Base-by-base conservation (phyloP, 495 filamentous ascomycete species). In the Tuber microsphaerosporum region DNA sequence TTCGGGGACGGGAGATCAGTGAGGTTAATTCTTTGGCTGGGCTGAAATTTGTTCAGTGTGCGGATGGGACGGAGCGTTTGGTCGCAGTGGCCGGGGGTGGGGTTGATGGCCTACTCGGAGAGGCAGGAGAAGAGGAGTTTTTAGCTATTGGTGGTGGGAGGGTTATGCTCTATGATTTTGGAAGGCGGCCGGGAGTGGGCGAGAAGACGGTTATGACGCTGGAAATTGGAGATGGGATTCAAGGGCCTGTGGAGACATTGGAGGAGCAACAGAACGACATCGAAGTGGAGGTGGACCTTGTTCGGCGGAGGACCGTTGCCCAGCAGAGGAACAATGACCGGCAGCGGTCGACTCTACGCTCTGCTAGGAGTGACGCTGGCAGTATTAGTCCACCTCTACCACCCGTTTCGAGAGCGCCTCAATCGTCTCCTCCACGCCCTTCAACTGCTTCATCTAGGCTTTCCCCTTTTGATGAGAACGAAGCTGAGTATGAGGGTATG, bases 91-190 rank as follows among this genome's bases (percentile, higher is more conserved):
- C 93, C 19, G 91, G 91, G 44, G 93, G 93, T 56, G 90, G 92
- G 17, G 87, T 91, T 41, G 88, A 88, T 10, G 85, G 87, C 37
- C 83, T 85, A 72, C 85, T 86, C 19, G 86, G 87, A 6, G 87
- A 89, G 71, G 92, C 92, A 70, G 87, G 89, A 46, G 92, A 93
- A 72, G 89, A 92, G 74, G 92, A 93, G 77, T 90, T 88, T 37
- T 89, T 94, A 37, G 87, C 92, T 74, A 88, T 94, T n/a, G 92
- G 94, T 77, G 92, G 93, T 39, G 93, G 93, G 31, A 87, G 93
- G 77, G 84, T 96, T n/a, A 88, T 90, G 17, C 83, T 96, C 12
- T 84, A 94, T 70, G 93, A 95, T 81, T 95, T 96, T 79, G 86
- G 89, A 73, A 89, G 91, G 75, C 84, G 87, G 14, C 76, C 86